Conservation (phyloP, 1,284 basidiomycete genomes). For the Puccinia sorghi region DNA sequence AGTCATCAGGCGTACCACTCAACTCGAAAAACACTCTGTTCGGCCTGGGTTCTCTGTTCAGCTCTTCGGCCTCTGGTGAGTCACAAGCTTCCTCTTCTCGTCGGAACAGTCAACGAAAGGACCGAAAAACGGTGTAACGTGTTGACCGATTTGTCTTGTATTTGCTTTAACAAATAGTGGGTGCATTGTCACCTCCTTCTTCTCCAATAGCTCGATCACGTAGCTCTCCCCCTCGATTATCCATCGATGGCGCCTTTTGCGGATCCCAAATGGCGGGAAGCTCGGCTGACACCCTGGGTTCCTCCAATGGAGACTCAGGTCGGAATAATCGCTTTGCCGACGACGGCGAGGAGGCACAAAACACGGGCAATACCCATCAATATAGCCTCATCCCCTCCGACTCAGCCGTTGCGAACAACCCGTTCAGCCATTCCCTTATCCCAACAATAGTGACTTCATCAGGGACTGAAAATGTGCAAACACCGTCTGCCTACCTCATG, state of each 20-base stretch:
- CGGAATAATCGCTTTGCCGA: neutral
- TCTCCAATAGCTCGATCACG: neutral
- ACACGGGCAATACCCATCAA: neutral
- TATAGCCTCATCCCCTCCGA: neutral
- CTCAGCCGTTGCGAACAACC: neutral
- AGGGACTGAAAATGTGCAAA: neutral
- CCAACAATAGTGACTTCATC: neutral
- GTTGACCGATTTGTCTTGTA: neutral
- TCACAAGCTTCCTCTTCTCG: neutral
- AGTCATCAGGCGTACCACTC: neutral
- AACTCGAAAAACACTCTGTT: neutral
- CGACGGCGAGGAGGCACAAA: neutral
- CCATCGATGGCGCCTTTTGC: neutral
- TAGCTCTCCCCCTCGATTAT: conserved; percentile 9
- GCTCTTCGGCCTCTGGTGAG: conserved; percentile 12
- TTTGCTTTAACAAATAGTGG: neutral
- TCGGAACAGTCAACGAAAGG: neutral
- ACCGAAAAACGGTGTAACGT: too few relatives aligned
- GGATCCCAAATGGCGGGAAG: too few relatives aligned
- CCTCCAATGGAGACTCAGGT: neutral
- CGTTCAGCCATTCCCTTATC: neutral
- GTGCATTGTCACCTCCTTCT: neutral
- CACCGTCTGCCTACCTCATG: neutral
- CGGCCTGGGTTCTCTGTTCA: neutral
- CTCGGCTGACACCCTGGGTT: neutral